These are phyloP conservation scores for Polytrichum commune DNA, from an alignment of 225 moss, liverwort and hornwort genomes.

Conservation along the genomic window DNA sequence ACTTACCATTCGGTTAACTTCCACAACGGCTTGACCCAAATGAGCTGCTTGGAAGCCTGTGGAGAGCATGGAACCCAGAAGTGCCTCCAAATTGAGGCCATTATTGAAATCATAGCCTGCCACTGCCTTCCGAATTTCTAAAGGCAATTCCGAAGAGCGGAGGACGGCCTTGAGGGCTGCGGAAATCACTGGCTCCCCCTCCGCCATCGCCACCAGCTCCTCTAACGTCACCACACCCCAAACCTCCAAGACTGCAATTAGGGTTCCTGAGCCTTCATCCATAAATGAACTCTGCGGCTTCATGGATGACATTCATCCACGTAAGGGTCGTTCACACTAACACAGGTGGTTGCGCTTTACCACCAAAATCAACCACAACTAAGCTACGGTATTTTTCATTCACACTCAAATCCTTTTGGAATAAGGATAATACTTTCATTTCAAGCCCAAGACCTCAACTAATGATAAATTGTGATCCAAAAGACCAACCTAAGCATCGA, in stretches of 20 bases:
- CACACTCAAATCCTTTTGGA: no score
- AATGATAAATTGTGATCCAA: no score
- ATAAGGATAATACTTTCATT: no score
- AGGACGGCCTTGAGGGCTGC: constrained; percentile 34
- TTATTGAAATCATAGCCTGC: constrained; percentile 86
- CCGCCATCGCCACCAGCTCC: constrained; percentile 23
- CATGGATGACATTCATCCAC: no score
- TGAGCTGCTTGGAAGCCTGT: constrained; percentile 93
- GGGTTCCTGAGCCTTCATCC: not conserved
- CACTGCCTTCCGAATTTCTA: constrained; percentile 27
- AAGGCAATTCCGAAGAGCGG: constrained; percentile 39
- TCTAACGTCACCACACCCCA: not conserved
- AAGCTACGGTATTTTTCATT: no score
- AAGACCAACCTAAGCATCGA: no score
- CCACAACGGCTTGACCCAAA: constrained; percentile 72
- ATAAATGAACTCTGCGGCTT: not conserved
- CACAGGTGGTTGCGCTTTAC: no score
- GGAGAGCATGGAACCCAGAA: constrained; percentile 52
- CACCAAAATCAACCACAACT: no score
- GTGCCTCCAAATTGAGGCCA: constrained; percentile 63
- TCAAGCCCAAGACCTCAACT: no score
- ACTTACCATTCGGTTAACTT: constrained; percentile 84
- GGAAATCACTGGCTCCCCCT: constrained; percentile 22
- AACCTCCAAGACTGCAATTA: not conserved
- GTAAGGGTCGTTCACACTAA: no score